Evolutionary conservation across 208 protist genomes (phyloP).

Genomic region (Leishmania arabica): DNA sequence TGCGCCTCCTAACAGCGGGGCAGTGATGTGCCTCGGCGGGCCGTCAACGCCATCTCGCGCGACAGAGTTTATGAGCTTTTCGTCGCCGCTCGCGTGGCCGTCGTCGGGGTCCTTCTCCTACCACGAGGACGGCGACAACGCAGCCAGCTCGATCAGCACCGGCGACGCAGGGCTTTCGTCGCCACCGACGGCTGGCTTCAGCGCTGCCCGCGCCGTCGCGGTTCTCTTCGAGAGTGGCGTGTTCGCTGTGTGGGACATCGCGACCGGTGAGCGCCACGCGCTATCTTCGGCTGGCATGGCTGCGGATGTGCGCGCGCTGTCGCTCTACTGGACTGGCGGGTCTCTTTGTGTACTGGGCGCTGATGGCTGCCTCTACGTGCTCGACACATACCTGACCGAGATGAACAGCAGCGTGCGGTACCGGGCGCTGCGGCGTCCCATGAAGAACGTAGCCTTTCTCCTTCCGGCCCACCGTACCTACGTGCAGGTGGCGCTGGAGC

Average conservation of each 20-base stretch:
- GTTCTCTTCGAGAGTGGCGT: constrained; percentile 47
- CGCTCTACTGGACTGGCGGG: constrained; percentile 46
- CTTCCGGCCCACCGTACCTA: constrained; percentile 69
- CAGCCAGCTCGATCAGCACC: background rate
- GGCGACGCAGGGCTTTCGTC: background rate
- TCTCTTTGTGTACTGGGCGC: constrained; percentile 56
- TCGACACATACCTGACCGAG: constrained; percentile 49
- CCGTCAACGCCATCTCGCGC: constrained; percentile 14
- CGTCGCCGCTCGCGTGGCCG: constrained; percentile 21
- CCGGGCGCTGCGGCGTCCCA: constrained; percentile 61
- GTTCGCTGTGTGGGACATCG: constrained; percentile 67
- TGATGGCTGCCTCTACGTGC: constrained; percentile 56
- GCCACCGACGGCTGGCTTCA: background rate
- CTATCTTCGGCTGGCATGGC: constrained; percentile 37
- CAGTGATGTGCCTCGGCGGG: constrained; percentile 30
- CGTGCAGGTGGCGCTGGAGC: constrained; percentile 54
- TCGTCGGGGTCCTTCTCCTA: constrained; percentile 6
- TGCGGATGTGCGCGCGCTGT: constrained; percentile 28
- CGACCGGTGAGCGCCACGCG: constrained; percentile 47
- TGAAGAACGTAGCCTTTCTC: constrained; percentile 80
- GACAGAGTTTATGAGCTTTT: constrained; percentile 27
- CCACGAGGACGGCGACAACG: background rate
- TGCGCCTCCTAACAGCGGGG: constrained; percentile 29
- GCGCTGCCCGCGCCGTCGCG: constrained; percentile 13
- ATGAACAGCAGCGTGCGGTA: constrained; percentile 69